phyloP scores from a whole-genome alignment of 176 grass and related monocot genomes.

The Phragmites australis region DNA sequence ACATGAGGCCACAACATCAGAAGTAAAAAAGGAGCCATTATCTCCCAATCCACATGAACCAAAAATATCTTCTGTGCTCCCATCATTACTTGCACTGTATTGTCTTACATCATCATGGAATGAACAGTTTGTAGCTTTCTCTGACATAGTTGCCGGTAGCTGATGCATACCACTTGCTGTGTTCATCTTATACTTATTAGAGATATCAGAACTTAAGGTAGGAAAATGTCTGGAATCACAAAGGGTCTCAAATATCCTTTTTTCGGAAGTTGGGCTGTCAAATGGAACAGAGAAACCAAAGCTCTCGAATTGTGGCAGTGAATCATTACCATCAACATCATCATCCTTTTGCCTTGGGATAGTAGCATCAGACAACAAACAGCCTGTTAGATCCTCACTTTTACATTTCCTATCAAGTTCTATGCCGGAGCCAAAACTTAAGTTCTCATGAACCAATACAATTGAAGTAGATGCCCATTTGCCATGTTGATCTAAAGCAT shows the following conservation, averaged over 20 bases:
- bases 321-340: conserved; percentile 19
- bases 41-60: conserved; percentile 50
- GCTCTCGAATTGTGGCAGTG: conserved; percentile 49
- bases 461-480: conserved; percentile 27
- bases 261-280: conserved; percentile 28
- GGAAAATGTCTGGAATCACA: conserved; percentile 35
- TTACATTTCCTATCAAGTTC: conserved; percentile 27
- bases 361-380: conserved; percentile 35
- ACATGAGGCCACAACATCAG: conserved; percentile 43
- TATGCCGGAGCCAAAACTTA: conserved; percentile 34
- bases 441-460: conserved; percentile 25
- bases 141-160: conserved; percentile 50
- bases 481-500: conserved; percentile 32
- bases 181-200: conserved; percentile 44
- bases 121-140: conserved; percentile 47
- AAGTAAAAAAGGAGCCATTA: conserved; percentile 43
- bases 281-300: conserved; percentile 39
- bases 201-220: conserved; percentile 29
- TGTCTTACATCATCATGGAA: conserved; percentile 39
- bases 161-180: conserved; percentile 36
- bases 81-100: conserved; percentile 37
- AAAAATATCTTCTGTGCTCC: conserved; percentile 35
- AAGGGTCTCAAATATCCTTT: conserved; percentile 27
- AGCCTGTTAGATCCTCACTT: conserved; percentile 30
- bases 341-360: conserved; percentile 28